Evolutionary conservation across 2,329 filamentous ascomycete genomes (phyloP), one percentile per base, ranked within the genome.

Genomic region (Exophiala mesophila): DNA sequence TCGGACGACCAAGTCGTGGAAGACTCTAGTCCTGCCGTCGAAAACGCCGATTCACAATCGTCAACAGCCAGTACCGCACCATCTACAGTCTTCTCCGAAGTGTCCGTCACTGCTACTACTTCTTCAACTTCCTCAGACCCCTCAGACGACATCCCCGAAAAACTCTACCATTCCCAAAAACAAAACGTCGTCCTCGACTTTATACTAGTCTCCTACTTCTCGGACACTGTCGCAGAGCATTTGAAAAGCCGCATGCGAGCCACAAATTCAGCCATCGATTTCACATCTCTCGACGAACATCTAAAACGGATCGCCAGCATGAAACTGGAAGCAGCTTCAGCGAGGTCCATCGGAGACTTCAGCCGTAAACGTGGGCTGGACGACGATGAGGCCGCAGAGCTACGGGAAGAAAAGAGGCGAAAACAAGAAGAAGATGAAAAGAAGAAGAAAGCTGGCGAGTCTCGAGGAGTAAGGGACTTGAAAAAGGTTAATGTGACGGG

Each of bases 401-500:
- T 61, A n/a, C 65, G 82, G 3, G 80, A 79, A 3, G 85, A 89
- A 62, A 95, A 92, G 77, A 89, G 84, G 69, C 73, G 83, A 31
- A 89, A 82, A 62, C 80, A 83, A 66, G 88, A 95, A 37, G 90
- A 95, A 49, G 89, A 95, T 45, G 89, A 95, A 45, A 85, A 83
- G 68, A 83, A 79, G 63, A 89, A 82, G 65, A 89, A 94, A 67
- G 78, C 77, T 2, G 72, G 70, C 17, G 77, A 86, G 66, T 92
- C 85, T 49, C 74, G 80, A 19, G 89, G 80, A 0, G 79, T 96
- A 1, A 82, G 81, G 60, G 77, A 89, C 35, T 63, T 98, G 58
- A 85, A 85, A 62, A 98, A 97, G 68, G 90, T 89, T 35, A 85
- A 97, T 65, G 89, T 84, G 0, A 78, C 68, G 16, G 92, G 92